Conservation (phyloP, 345 rosid species). For the Populus ilicifolia region DNA sequence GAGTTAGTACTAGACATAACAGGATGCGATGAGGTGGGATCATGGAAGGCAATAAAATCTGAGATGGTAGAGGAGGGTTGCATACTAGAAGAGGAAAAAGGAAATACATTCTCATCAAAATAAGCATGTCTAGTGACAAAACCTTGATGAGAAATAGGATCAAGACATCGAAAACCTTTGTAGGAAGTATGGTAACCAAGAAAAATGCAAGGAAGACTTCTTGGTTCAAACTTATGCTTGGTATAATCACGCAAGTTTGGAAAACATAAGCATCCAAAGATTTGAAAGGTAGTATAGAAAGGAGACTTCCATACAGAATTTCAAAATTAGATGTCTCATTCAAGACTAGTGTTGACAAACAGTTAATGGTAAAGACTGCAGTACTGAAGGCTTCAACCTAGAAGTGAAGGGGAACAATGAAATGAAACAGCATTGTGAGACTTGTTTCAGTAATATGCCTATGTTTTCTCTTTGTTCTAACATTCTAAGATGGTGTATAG, state of each 20-base stretch:
- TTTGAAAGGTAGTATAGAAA: not conserved
- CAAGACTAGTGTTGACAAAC: not conserved
- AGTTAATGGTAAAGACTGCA: not conserved
- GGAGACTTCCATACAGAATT: not conserved
- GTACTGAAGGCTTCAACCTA: constrained; percentile 2
- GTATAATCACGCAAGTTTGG: not conserved
- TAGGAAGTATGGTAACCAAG: not conserved
- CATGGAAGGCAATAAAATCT: not conserved
- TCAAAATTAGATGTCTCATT: not conserved
- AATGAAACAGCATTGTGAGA: not conserved
- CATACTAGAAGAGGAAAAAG: not conserved
- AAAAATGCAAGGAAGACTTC: not conserved
- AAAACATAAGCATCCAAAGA: not conserved
- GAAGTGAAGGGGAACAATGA: not conserved
- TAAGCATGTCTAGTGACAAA: constrained; percentile 3
- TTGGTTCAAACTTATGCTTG: not conserved
- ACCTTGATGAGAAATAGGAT: not conserved
- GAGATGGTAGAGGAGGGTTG: no score
- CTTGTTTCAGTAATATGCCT: no score
- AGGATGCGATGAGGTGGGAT: not conserved
- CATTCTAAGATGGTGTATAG: not conserved
- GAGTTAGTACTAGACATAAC: not conserved
- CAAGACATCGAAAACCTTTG: not conserved
- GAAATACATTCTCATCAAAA: constrained; percentile 7
- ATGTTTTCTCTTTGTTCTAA: not conserved